phyloP scores from a whole-genome alignment of 2,329 filamentous ascomycete species.

The Bipolaris victoriae region DNA sequence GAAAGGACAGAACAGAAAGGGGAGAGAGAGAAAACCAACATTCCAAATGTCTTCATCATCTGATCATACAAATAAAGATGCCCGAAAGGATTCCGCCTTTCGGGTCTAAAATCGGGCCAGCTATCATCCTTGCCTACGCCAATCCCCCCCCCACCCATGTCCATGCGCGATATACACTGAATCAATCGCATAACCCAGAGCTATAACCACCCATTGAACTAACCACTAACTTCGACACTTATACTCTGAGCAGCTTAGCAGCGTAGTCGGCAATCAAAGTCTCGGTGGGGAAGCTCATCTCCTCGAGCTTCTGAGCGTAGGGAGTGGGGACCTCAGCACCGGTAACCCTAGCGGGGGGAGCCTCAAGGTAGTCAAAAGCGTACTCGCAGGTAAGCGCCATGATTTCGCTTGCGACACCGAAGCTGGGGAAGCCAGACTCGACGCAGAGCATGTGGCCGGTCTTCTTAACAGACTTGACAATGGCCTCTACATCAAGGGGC shows the following conservation, averaged over 20 bases:
- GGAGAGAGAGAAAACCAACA: too few species aligned
- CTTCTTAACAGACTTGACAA: constrained; percentile 98
- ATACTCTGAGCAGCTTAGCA: constrained; percentile 85
- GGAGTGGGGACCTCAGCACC: constrained; percentile 97
- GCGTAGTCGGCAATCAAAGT: constrained; percentile 84
- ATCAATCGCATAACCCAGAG: background rate
- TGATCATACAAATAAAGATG: background rate
- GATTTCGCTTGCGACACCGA: constrained; percentile 90
- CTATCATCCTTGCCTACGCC: constrained; percentile 30
- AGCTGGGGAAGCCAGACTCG: constrained; percentile 95
- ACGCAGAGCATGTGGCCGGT: constrained; percentile 89
- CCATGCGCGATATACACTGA: background rate
- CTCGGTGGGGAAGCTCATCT: constrained; percentile 94
- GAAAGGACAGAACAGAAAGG: too few species aligned
- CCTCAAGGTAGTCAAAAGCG: constrained; percentile 95
- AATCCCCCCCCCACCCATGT: background rate
- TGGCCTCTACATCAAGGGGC: constrained; percentile 92
- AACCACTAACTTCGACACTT: constrained; percentile 32
- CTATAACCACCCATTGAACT: background rate
- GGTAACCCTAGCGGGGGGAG: constrained; percentile 90
- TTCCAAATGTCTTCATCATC: too few species aligned
- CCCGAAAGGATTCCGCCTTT: background rate
- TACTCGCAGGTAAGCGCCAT: constrained; percentile 96
- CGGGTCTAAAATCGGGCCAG: constrained; percentile 17
- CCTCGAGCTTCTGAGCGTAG: constrained; percentile 90